These are phyloP conservation scores for Odontarrhena argentea DNA, from an alignment of 345 rosid genomes.

Conservation along the genomic window DNA sequence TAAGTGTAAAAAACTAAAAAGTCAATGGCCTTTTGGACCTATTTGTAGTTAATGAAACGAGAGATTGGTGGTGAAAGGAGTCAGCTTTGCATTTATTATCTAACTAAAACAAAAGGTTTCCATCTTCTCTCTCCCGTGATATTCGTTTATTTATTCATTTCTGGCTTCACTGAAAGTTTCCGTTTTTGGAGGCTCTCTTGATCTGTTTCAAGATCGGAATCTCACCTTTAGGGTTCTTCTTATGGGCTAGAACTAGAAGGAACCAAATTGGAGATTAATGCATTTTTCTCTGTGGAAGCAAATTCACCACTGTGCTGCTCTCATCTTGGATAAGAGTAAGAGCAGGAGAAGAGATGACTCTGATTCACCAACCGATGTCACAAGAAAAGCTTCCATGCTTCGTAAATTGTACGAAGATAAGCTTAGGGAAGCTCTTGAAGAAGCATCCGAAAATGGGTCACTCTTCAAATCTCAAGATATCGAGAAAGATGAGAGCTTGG, in stretches of 20 bases:
- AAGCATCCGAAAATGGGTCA: slow-evolving; percentile 80
- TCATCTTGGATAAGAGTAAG: slow-evolving; percentile 66
- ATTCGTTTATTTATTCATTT: slow-evolving; percentile 18
- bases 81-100: slow-evolving; percentile 40
- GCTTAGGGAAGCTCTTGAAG: slow-evolving; percentile 81
- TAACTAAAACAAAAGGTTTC: neutral
- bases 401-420: slow-evolving; percentile 71
- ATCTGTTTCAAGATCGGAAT: slow-evolving; percentile 33
- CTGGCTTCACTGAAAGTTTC: slow-evolving; percentile 39
- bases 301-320: slow-evolving; percentile 74
- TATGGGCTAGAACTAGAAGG: slow-evolving; percentile 21
- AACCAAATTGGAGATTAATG: slow-evolving; percentile 48
- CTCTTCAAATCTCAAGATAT: slow-evolving; percentile 70
- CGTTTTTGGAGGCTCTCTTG: slow-evolving; percentile 36
- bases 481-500: slow-evolving; percentile 52
- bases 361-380: slow-evolving; percentile 50
- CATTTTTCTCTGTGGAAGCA: slow-evolving; percentile 91
- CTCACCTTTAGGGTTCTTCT: slow-evolving; percentile 17
- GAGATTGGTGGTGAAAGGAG: slow-evolving; percentile 42
- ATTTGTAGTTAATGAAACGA: slow-evolving; percentile 27
- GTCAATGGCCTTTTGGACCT: slow-evolving; percentile 40
- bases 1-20: slow-evolving; percentile 14
- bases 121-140: slow-evolving; percentile 18
- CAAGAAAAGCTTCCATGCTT: slow-evolving; percentile 54
- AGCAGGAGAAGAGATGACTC: slow-evolving; percentile 59